Evolutionary conservation across 306 rosid species (phyloP), one percentile per base, ranked within the genome.

Genomic region (Rubus parviflorus): DNA sequence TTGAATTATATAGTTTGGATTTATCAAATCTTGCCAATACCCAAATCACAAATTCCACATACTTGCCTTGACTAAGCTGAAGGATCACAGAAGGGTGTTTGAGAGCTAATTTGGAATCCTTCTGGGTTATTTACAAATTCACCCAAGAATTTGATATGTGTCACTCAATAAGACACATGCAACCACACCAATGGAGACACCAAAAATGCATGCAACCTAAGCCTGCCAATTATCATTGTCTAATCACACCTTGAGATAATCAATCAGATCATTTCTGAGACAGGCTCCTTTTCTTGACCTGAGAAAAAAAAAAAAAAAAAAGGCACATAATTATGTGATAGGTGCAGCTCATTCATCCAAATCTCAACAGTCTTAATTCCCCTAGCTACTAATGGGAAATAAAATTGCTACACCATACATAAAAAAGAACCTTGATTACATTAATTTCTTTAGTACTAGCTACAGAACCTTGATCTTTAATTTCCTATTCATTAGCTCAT

Each of bases 391-490:
- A 19, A 5, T 2, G 6, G 1, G 0, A 20, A 49, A 45, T 2
- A 47, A 81, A 68, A 70, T 70, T 74, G 79, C 76, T 69, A 54
- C 62, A 76, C 74, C 60, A 70, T 72, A 68, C 15, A 81, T 71
- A 6, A 25, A 80, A 23, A 43, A 20, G 56, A 0, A 22, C 37
- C 35, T 30, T 57, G 16, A 37, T 0, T 17, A 40, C 38, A 57
- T 73, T 16, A 19, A 17, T 61, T 23, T 67, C 38, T 42, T 49
- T 73, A 74, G 47, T 65, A 69, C 64, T 61, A 37, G 70, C 70
- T 61, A 37, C 53, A 60, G 70, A 62, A 47, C 73, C 35, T 71
- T 46, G 48, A 61, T 74, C 45, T 76, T 68, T 65, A 65, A 65
- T 65, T 51, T 73, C 72, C 74, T 72, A 61, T 70, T 70, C 73